Evolutionary conservation across 2,329 filamentous ascomycete species (phyloP), one percentile per base, ranked within the genome.

Genomic region (Ramularia endophylla): DNA sequence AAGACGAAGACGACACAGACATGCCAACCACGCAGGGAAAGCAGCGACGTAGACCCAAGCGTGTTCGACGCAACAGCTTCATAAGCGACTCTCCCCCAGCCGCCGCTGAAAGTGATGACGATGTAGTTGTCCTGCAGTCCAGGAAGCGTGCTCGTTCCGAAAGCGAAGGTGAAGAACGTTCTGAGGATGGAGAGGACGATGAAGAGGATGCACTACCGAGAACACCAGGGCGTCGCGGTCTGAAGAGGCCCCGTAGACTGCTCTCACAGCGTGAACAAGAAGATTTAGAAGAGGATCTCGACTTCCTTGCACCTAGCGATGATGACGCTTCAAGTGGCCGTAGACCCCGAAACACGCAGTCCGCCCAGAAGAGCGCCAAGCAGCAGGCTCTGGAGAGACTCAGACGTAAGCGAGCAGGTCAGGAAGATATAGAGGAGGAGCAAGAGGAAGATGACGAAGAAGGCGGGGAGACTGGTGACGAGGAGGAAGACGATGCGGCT

Each of bases 251-350:
- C 2, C 38, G 47, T 13, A 42, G 52, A 17, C 38, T 52, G 33
- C 36, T 59, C 4, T 55, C 53, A 0, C 49, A 58, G 31, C 57
- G 61, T 35, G 64, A 66, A 34, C 50, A 59, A 34, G 65, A 68
- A 8, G 68, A 72, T 34, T 51, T 73, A 8, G 59, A 65, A 27
- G 67, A 71, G 37, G 70, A 73, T 29, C 54, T 73, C 2, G 64
- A 69, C 4, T 70, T 69, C 39, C 51, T 73, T 0, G 54, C 52
- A 8, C 55, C 58, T 2, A 62, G 60, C 32, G 60, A 57, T 20
- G 56, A 58, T 34, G 55, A 57, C 12, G 54, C 54, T 4, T 52
- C 53, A 13, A 39, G 50, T 8, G 37, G 50, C 8, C 45, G 46
- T 7, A 39, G 42, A n/a, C 50, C 54, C 9, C 45, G 56, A 28